Evolutionary conservation across 441 rosid genomes (phyloP).

Genomic region (Hura crepitans): DNA sequence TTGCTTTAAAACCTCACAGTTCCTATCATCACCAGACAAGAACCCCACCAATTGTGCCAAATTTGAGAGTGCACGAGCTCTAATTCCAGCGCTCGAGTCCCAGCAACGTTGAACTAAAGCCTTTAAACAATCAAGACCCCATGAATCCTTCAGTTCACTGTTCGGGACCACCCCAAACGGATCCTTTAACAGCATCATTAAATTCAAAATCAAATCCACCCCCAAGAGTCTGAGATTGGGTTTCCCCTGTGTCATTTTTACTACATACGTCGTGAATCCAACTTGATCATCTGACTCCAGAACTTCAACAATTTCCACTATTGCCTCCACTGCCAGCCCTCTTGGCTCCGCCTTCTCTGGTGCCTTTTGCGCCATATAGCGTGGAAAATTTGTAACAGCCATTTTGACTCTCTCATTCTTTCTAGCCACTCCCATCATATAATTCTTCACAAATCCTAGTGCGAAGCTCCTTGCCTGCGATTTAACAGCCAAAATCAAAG

Average conservation of each 20-base stretch:
- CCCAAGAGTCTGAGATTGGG: slow-evolving; percentile 61
- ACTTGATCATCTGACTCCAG: slow-evolving; percentile 53
- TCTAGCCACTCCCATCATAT: slow-evolving; percentile 34
- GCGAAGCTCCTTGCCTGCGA: slow-evolving; percentile 73
- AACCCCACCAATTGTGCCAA: slow-evolving; percentile 71
- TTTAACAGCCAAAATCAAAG: slow-evolving; percentile 54
- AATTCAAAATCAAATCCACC: slow-evolving; percentile 63
- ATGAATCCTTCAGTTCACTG: slow-evolving; percentile 31
- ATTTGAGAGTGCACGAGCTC: slow-evolving; percentile 79
- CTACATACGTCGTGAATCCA: slow-evolving; percentile 46
- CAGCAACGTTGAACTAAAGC: slow-evolving; percentile 70
- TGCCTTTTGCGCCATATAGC: slow-evolving; percentile 65
- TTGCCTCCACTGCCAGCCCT: slow-evolving; percentile 73
- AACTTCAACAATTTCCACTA: slow-evolving; percentile 57
- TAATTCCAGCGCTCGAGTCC: slow-evolving; percentile 49
- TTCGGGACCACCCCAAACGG: slow-evolving; percentile 37
- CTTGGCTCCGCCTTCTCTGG: slow-evolving; percentile 92
- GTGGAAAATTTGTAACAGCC: slow-evolving; percentile 57
- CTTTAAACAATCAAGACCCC: slow-evolving; percentile 59
- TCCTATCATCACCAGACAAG: slow-evolving; percentile 45
- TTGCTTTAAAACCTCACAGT: slow-evolving; percentile 45
- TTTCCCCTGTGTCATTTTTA: slow-evolving; percentile 71
- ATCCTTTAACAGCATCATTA: slow-evolving; percentile 49
- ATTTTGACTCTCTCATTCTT: slow-evolving; percentile 43
- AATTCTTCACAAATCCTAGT: slow-evolving; percentile 44